Conservation (phyloP, 768 basidiomycete species). For the Tulasnella sp. region DNA sequence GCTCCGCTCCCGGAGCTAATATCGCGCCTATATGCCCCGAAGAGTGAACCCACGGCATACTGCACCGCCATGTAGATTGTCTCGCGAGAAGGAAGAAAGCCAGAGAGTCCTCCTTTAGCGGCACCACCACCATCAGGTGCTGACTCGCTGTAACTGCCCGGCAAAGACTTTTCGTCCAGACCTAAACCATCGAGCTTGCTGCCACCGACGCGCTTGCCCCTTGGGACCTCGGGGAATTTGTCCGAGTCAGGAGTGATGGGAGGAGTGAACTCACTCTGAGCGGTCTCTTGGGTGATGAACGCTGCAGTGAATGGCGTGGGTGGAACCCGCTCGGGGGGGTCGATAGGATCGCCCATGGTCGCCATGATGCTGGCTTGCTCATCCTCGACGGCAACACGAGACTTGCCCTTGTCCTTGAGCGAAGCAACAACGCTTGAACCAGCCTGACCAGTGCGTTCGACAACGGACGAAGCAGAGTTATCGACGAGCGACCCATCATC, state of each 20-base stretch:
- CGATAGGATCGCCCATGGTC: not conserved
- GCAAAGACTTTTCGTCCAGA: not conserved
- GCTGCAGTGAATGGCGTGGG: conserved; percentile 8
- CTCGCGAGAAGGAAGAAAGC: conserved; percentile 18
- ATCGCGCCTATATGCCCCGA: no score
- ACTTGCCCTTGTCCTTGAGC: conserved; percentile 19
- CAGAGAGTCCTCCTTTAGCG: not conserved
- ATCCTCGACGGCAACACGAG: not conserved
- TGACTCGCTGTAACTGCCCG: not conserved
- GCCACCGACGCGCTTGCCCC: not conserved
- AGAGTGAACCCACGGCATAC: no score
- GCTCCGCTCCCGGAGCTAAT: no score
- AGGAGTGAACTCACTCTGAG: conserved; percentile 19
- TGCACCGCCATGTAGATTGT: no score
- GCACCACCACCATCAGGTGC: not conserved
- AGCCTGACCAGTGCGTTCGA: not conserved
- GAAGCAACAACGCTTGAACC: conserved; percentile 11
- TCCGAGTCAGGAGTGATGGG: conserved; percentile 26
- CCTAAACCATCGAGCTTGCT: not conserved
- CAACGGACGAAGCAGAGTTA: conserved; percentile 9
- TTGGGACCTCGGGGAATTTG: conserved; percentile 11
- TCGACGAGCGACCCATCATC: conserved; percentile 25
- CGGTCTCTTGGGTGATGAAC: not conserved
- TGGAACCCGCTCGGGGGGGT: conserved; percentile 17
- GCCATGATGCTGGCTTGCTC: conserved; percentile 11